Conservation (phyloP, 1,139 yeast species). For the Zygosaccharomyces pseudobailii region DNA sequence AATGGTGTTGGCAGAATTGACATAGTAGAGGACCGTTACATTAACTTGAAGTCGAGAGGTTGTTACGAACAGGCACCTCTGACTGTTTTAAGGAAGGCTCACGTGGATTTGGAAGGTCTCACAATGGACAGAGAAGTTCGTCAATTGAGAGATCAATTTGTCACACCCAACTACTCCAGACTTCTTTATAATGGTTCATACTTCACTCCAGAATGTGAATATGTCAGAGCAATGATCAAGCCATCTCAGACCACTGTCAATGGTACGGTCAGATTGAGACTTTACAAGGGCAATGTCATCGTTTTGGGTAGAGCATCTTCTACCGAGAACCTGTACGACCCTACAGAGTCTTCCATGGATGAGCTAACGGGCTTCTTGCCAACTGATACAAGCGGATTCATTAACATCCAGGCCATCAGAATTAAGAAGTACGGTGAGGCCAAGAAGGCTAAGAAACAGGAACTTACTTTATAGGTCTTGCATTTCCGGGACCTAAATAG, state of each 20-base stretch:
- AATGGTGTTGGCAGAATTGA: conserved; percentile 99
- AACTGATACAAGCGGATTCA: conserved; percentile 94
- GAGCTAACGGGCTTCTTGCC: conserved; percentile 98
- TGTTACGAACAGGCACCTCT: conserved; percentile 99
- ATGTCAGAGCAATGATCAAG: conserved; percentile 83
- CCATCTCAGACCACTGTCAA: conserved; percentile 95
- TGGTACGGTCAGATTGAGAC: conserved; percentile 90
- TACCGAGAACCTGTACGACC: conserved; percentile 94
- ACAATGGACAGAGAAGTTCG: conserved; percentile 97
- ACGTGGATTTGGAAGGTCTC: conserved; percentile 93
- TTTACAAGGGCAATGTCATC: conserved; percentile 82
- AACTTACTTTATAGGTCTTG: conserved; percentile 32
- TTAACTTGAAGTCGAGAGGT: conserved; percentile 98
- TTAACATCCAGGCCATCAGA: conserved; percentile 96
- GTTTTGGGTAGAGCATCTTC: conserved; percentile 92
- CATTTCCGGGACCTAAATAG: neutral
- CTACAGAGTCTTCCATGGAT: conserved; percentile 98
- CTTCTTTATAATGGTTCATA: conserved; percentile 94
- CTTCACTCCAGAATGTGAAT: conserved; percentile 98
- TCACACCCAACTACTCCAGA: conserved; percentile 86
- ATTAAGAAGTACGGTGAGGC: conserved; percentile 97
- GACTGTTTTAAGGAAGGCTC: conserved; percentile 87
- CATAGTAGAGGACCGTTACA: conserved; percentile 97
- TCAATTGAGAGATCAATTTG: conserved; percentile 92
- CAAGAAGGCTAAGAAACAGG: conserved; percentile 65